These are phyloP conservation scores for Populus davidiana DNA, from an alignment of 345 rosid species.

Conservation along the genomic window DNA sequence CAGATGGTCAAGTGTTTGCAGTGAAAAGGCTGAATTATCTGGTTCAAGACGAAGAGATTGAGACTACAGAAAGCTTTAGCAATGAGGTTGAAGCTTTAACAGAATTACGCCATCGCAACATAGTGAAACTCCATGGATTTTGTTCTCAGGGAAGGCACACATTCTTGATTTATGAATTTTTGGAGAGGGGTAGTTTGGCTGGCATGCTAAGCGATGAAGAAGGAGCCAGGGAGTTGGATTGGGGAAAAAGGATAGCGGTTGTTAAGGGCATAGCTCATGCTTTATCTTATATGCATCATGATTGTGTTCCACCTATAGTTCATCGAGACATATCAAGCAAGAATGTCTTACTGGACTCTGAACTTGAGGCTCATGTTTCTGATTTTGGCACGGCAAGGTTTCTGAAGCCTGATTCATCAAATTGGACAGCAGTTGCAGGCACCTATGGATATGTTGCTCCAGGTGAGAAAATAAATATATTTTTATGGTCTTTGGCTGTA, in stretches of 20 bases:
- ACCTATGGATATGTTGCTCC: conserved; percentile 17
- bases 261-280: conserved; percentile 17
- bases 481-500: background rate
- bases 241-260: background rate
- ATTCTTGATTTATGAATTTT: too few relatives aligned
- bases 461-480: background rate
- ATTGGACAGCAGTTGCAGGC: conserved; percentile 8
- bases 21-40: conserved; percentile 26
- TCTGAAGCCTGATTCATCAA: conserved; percentile 11
- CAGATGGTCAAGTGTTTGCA: conserved; percentile 13
- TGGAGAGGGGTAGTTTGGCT: too few relatives aligned
- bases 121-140: background rate
- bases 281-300: conserved; percentile 25
- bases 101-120: background rate
- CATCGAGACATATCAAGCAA: conserved; percentile 22
- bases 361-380: conserved; percentile 10
- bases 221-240: too few relatives aligned
- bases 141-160: background rate
- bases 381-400: conserved; percentile 14
- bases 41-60: background rate
- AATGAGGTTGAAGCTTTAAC: background rate
- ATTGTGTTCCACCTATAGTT: conserved; percentile 17
- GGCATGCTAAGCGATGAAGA: too few relatives aligned
- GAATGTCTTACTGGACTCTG: background rate
- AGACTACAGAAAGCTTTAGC: too few relatives aligned